Base-by-base conservation (phyloP, 1,284 basidiomycete species). In the Schizopora paradoxa region DNA sequence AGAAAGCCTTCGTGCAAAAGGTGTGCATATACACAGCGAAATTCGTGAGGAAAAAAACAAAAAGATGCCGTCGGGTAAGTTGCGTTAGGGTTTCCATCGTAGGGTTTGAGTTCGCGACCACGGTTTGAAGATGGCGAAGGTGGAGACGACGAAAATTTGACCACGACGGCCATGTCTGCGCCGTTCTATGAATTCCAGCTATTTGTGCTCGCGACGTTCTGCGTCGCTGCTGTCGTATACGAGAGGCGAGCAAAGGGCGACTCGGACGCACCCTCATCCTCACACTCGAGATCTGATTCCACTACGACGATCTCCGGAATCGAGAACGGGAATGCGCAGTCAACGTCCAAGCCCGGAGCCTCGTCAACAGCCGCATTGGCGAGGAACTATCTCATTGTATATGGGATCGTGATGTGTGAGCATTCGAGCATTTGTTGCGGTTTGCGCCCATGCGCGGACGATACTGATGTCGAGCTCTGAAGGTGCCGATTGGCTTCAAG, bases 401-500 rank as follows among this genome's bases (percentile, higher is more conserved):
- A 84, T 60, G 80, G 73, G 1, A 72, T 85, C 22, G 82, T 83
- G 22, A 86, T 86, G 83, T 78, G 82, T 78, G 54, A 46, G 76
- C 62, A 6, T 25, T 51, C 37, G 14, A 26, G 41, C 10, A 8
- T 11, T n/a, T 19, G 37, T 13, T 11, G 28, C 32, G 37, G 13
- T 26, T 14, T 16, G n/a, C 25, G 8, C 26, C n/a, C 25, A 29
- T 16, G 21, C 29, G 31, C 41, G 18, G 26, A 35, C 39, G 33
- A 45, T 36, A 31, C 41, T 43, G 25, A 32, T 6, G 23, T 51
- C 38, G 31, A 46, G 18, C 43, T 37, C 16, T 43, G 34, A 52
- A 85, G 83, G 76, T 46, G 79, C 83, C 48, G 83, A 86, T 58
- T 86, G 83, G 84, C 66, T 86, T n/a, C 82, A 86, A 59, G 83